phyloP scores from a whole-genome alignment of 1,284 basidiomycete genomes.

The Tremellales sp. region DNA sequence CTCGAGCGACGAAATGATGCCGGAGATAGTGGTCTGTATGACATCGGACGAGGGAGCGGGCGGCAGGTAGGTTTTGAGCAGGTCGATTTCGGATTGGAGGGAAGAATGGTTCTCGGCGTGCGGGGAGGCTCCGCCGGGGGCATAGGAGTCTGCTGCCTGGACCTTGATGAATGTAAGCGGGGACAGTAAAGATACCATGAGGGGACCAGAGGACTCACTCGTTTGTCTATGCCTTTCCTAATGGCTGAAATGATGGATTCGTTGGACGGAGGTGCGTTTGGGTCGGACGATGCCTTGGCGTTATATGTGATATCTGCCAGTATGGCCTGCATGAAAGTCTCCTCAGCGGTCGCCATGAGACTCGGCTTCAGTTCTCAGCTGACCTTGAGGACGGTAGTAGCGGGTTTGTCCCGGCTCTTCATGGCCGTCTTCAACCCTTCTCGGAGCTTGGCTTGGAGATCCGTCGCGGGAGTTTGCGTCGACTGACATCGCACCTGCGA shows the following conservation, averaged over 20 bases:
- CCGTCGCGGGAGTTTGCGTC: too few relatives aligned
- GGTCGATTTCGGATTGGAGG: slow-evolving; percentile 30
- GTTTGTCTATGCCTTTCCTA: slow-evolving; percentile 39
- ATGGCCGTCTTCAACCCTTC: slow-evolving; percentile 46
- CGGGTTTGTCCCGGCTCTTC: slow-evolving; percentile 40
- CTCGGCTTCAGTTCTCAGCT: not conserved
- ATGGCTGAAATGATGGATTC: slow-evolving; percentile 34
- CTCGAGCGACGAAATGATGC: slow-evolving; percentile 27
- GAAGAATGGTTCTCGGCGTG: slow-evolving; percentile 33
- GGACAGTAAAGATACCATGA: not conserved
- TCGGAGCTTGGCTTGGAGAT: slow-evolving; percentile 21
- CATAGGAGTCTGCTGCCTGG: slow-evolving; percentile 38
- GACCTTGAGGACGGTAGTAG: slow-evolving; percentile 37
- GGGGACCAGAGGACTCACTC: slow-evolving; percentile 22
- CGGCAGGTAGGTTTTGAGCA: slow-evolving; percentile 38
- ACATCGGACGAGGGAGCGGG: slow-evolving; percentile 30
- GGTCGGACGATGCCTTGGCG: slow-evolving; percentile 35
- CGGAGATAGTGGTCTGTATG: slow-evolving; percentile 26
- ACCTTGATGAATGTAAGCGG: slow-evolving; percentile 12
- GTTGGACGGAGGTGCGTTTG: slow-evolving; percentile 32
- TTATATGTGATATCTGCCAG: slow-evolving; percentile 42
- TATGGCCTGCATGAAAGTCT: slow-evolving; percentile 22
- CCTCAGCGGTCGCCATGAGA: slow-evolving; percentile 1
- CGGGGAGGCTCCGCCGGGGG: slow-evolving; percentile 31
- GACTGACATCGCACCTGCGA: too few relatives aligned